Percentiles rank a stretch among this genome's conserved stretches.
Conservation (phyloP, 176 grass and related monocot species). For the Chloris gayana region DNA sequence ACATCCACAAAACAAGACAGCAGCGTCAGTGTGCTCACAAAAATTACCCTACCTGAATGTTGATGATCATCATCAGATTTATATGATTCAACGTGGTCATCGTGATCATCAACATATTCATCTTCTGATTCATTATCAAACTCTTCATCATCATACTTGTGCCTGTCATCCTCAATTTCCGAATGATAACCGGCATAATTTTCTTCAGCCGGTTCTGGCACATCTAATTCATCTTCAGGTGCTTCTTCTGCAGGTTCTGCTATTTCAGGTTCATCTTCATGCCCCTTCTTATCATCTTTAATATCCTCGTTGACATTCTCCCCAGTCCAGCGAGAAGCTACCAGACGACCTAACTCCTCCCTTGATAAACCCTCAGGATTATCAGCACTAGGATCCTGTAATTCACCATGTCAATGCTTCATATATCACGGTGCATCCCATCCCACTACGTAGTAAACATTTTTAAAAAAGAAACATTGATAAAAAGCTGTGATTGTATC, state of each 20-base stretch:
- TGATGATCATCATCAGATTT: conserved; percentile 71
- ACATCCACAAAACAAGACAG: not conserved
- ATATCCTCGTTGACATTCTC: conserved; percentile 58
- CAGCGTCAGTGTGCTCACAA: conserved; percentile 27
- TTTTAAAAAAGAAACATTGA: too few relatives aligned
- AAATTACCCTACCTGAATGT: conserved; percentile 57
- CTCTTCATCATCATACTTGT: conserved; percentile 68
- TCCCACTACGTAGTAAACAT: not conserved
- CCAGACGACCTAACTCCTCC: conserved; percentile 85
- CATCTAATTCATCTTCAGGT: conserved; percentile 56
- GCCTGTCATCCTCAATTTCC: conserved; percentile 73
- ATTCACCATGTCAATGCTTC: conserved; percentile 32
- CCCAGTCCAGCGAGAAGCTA: conserved; percentile 96
- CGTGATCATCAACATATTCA: conserved; percentile 68
- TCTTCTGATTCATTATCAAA: conserved; percentile 58
- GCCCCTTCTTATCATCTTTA: conserved; percentile 47
- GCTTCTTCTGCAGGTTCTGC: conserved; percentile 55
- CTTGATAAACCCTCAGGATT: conserved; percentile 74
- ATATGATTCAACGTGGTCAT: conserved; percentile 46
- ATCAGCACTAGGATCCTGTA: conserved; percentile 60
- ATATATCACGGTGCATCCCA: not conserved
- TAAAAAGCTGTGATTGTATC: too few relatives aligned
- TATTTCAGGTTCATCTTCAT: conserved; percentile 46
- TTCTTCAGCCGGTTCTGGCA: conserved; percentile 61
- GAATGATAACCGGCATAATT: conserved; percentile 68